A percentile compares a stretch with the other conserved stretches of the same genome.
These are phyloP conservation scores for Fonsecaea erecta DNA, from an alignment of 2,329 filamentous ascomycete species.

Conservation along the genomic window DNA sequence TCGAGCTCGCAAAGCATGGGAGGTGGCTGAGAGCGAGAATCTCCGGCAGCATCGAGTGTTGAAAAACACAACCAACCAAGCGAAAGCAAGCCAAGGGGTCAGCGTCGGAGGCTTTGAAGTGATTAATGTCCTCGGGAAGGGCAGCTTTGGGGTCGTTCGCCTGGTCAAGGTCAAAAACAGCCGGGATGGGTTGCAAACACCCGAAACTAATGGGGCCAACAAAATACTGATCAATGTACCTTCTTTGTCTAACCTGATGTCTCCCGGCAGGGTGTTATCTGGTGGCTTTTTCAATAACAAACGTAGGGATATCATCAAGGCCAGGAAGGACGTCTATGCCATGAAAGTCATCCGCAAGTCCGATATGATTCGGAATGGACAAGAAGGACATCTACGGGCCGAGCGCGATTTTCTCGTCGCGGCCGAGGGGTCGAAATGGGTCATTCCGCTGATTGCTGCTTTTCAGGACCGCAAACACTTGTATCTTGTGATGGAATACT, in stretches of 20 bases:
- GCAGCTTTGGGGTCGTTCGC: conserved; percentile 90
- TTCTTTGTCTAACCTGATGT: conserved; percentile 13
- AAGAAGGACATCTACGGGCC: conserved; percentile 89
- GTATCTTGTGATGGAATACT: conserved; percentile 97
- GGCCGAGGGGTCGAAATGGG: conserved; percentile 86
- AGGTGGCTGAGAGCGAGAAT: conserved; percentile 71
- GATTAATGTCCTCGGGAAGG: conserved; percentile 83
- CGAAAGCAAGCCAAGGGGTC: conserved; percentile 53
- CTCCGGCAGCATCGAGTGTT: conserved; percentile 73
- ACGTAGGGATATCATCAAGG: not conserved
- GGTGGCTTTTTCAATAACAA: conserved; percentile 12
- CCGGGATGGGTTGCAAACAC: conserved; percentile 28
- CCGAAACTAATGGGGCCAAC: conserved; percentile 1
- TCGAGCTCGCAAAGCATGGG: conserved; percentile 63
- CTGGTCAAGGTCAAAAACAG: conserved; percentile 71
- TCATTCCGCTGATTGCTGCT: conserved; percentile 83
- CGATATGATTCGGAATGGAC: conserved; percentile 85
- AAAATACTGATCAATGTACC: conserved; percentile 18
- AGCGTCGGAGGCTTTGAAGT: conserved; percentile 73
- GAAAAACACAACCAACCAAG: conserved; percentile 62
- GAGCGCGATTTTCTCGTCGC: conserved; percentile 91
- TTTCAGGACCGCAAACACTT: conserved; percentile 85
- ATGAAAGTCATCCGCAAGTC: conserved; percentile 98
- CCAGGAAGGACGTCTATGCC: conserved; percentile 71
- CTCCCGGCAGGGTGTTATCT: not conserved